Evolutionary conservation across 1,139 yeast species (phyloP), one percentile per base, ranked within the genome.

Genomic region (Taiozyma sp.): DNA sequence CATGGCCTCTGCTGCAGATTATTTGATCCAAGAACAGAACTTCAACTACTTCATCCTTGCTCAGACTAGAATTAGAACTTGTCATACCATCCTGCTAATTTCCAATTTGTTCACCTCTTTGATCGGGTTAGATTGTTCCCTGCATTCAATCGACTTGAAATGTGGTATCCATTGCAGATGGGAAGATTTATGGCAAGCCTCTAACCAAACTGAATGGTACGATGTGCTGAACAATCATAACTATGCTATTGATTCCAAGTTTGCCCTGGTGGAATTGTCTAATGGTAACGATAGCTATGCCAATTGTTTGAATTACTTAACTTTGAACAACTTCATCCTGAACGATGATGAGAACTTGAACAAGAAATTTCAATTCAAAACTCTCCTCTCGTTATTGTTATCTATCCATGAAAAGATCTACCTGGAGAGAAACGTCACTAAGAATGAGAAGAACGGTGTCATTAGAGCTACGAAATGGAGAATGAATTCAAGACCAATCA

Each of bases 1-100:
- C 10, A 57, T 60, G 48, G 57, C 66, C 30, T 65, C 65, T 36
- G 62, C 66, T 30, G 65, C 69, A 4, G 70, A 73, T 8, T 67
- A 66, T 19, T 68, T 72, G 40, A 59, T 77, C 41, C 76, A 78
- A 51, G 76, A 54, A 48, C 60, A 77, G 45, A 81, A 83, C 61
- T 87, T 83, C 73, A 83, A 85, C 51, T 88, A 88, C 66, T 92
- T 91, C 62, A 75, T 90, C 40, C 72, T 79, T 64, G 87, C 91
- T 0, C 97, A 92, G 69, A 83, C 93, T 42, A 77, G 97, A 60
- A 88, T 91, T 50, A 78, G 97, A 62, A 89, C 97, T 0, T 79
- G 92, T 62, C 95, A 88, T 61, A 85, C 86, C 4, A 81, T 91
- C 48, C 83, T 89, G 60, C 75, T 87, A 62, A 74, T 91, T 22